phyloP scores from a whole-genome alignment of 1,139 yeast species.

The Yamadazyma trypodendri region DNA sequence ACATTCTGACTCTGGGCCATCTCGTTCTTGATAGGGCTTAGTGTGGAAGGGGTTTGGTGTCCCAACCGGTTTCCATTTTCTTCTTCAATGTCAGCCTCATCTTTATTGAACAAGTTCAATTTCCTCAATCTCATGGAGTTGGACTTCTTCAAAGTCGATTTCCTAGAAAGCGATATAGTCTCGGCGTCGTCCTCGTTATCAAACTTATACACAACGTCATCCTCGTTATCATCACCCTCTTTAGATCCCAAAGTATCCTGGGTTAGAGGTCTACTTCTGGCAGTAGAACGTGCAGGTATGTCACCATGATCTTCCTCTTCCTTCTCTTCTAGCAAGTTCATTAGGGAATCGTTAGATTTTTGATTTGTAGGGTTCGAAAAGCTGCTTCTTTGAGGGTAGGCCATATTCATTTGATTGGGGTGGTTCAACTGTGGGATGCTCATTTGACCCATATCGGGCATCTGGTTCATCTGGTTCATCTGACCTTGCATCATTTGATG shows the following conservation, averaged over 20 bases:
- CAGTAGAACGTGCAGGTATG: not conserved
- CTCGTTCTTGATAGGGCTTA: slow-evolving; percentile 10
- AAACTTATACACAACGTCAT: slow-evolving; percentile 33
- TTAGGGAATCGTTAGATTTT: slow-evolving; percentile 37
- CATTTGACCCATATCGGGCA: too few relatives aligned
- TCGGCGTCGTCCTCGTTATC: slow-evolving; percentile 27
- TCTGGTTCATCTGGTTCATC: slow-evolving; percentile 8
- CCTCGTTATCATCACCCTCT: slow-evolving; percentile 21
- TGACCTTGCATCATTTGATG: slow-evolving; percentile 7
- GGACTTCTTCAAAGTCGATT: slow-evolving; percentile 39
- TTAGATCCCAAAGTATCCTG: slow-evolving; percentile 1
- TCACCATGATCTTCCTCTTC: slow-evolving; percentile 25
- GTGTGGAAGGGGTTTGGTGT: slow-evolving; percentile 5
- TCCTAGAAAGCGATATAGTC: slow-evolving; percentile 29
- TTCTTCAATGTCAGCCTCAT: slow-evolving; percentile 13
- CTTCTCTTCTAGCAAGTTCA: slow-evolving; percentile 44
- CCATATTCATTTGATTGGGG: not conserved
- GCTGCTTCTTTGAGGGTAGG: slow-evolving; percentile 1
- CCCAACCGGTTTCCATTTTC: slow-evolving; percentile 14
- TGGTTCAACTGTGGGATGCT: slow-evolving; percentile 5
- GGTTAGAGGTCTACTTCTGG: not conserved
- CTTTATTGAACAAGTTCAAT: slow-evolving; percentile 33
- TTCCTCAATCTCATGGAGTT: slow-evolving; percentile 47
- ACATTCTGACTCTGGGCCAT: slow-evolving; percentile 1
- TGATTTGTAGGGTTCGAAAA: slow-evolving; percentile 8